These are phyloP conservation scores for Yamadazyma triangularis DNA, from an alignment of 1,139 yeast species.

Conservation along the genomic window DNA sequence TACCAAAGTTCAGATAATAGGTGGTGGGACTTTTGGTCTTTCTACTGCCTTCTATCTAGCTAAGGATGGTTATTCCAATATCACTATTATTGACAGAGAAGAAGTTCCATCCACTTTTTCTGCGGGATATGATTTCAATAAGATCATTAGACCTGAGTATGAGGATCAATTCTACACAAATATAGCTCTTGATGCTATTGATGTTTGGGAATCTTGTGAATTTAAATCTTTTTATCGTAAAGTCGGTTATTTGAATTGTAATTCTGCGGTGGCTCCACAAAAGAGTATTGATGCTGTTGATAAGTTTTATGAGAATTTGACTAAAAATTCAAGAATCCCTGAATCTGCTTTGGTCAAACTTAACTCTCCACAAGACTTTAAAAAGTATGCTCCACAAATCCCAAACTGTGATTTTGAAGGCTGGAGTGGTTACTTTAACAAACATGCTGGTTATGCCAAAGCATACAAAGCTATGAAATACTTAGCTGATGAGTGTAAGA, in stretches of 20 bases:
- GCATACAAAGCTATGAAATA: constrained; percentile 12
- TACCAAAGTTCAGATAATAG: constrained; percentile 28
- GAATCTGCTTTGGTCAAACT: constrained; percentile 3
- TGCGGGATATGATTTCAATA: constrained; percentile 14
- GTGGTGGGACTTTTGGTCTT: constrained; percentile 46
- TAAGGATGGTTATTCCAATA: constrained; percentile 15
- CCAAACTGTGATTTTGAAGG: constrained; percentile 11
- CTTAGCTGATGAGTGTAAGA: constrained; percentile 19
- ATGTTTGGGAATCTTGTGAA: constrained; percentile 12
- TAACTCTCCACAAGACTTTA: constrained; percentile 8
- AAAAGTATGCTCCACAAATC: constrained; percentile 4
- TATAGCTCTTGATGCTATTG: constrained; percentile 13
- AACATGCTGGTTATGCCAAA: constrained; percentile 14
- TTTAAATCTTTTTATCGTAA: constrained; percentile 9
- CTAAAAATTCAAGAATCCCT: constrained; percentile 8
- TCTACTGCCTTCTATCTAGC: constrained; percentile 37
- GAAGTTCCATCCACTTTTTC: constrained; percentile 12
- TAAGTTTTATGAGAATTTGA: constrained; percentile 6
- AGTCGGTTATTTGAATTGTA: constrained; percentile 13
- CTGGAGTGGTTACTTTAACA: constrained; percentile 12
- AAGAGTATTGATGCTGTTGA: constrained; percentile 6
- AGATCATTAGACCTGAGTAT: constrained; percentile 14
- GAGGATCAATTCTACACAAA: constrained; percentile 12
- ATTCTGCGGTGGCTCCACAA: constrained; percentile 9
- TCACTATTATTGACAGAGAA: constrained; percentile 15